Base-by-base conservation (phyloP, 2,329 filamentous ascomycete species). In the Botrytis squamosa region DNA sequence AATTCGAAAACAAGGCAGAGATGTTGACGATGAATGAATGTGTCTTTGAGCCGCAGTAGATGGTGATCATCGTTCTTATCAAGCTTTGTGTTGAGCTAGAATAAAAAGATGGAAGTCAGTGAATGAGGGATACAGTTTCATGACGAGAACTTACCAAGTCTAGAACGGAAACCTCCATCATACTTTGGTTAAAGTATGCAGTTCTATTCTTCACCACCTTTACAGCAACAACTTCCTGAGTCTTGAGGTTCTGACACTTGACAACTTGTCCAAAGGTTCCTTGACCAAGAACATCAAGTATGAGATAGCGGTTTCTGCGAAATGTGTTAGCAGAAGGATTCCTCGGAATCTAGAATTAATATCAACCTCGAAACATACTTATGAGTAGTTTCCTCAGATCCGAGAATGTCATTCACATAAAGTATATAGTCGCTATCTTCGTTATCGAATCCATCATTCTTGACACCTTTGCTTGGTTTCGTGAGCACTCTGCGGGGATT, bases 1-100 rank as follows among this genome's bases (percentile, higher is more conserved):
- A 99, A 86, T 84, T 99, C 96, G 81, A 98, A 98, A 40, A 98
- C 95, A 75, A 99, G 86, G 82, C 96, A 99, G 74, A 99, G 87
- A 88, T 99, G 96, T 81, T 99, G 96, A 70, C 94, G 88, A 83
- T 99, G 96, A 75, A 99, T 99, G 81, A 99, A 99, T 0, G 96
- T 99, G 80, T 99, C 96, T 82, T 98, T 98, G 63, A 99, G 86
- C 74, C 96, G 91, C 73, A 99, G 86, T 40, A 99, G 88, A 83
- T 99, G 96, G 80, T 99, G 96, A 79, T 99, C 96, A 80, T 99
- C 96, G 80, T 98, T 98, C 85, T 98, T 99, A 85, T 99, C 96
- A 81, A 98, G 94, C 82, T 98, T 97, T 77, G 94, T 97, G 82
- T 99, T 99, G 80, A 99, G 89, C 93, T 96, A 79, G 29, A 60